These are phyloP conservation scores for Ceratocystis diversiconidia DNA, from an alignment of 2,329 filamentous ascomycete genomes.

Conservation along the genomic window DNA sequence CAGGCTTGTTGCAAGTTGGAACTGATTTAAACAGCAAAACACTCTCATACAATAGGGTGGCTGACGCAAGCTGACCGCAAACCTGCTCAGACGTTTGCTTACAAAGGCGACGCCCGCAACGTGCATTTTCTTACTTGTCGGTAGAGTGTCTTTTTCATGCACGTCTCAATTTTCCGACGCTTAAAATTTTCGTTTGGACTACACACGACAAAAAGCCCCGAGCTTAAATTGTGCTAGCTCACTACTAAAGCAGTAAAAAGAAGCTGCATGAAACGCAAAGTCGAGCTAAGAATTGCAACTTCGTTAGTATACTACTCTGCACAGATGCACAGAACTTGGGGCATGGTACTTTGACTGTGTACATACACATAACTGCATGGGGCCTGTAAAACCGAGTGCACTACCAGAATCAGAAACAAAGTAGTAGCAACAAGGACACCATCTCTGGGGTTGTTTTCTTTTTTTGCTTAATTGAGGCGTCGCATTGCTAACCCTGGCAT, in stretches of 20 bases:
- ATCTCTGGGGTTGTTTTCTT: not conserved
- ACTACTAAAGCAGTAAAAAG: not conserved
- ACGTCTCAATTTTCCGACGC: constrained; percentile 8
- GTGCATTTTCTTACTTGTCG: not conserved
- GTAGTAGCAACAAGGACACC: not conserved
- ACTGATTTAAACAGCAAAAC: no score
- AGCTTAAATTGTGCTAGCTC: constrained; percentile 1
- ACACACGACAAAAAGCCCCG: not conserved
- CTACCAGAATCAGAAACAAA: not conserved
- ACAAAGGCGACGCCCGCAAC: not conserved
- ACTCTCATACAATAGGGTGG: not conserved
- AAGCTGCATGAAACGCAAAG: not conserved
- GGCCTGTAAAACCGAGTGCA: not conserved
- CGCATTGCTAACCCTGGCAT: not conserved
- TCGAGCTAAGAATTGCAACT: not conserved
- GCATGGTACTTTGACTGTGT: not conserved
- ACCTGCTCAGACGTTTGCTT: not conserved
- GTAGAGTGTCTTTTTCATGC: not conserved
- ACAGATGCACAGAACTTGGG: not conserved
- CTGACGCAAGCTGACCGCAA: not conserved
- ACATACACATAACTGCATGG: not conserved
- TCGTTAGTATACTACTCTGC: not conserved
- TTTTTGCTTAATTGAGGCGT: not conserved
- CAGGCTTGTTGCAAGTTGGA: no score
- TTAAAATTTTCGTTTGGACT: not conserved